Conservation (phyloP, 306 rosid genomes). For the Oemleria cerasiformis region DNA sequence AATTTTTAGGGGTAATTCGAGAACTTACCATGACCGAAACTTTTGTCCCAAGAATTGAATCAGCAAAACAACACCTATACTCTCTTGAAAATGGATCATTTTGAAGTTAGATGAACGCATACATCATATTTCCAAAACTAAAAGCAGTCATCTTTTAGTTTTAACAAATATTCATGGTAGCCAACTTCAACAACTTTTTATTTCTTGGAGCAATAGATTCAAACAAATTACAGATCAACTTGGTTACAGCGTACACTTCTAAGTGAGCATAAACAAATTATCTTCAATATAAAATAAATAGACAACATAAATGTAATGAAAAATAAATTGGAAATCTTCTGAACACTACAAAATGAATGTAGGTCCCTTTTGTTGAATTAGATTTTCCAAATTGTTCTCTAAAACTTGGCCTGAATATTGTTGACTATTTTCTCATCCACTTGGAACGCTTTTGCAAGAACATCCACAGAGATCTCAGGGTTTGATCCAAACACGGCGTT, state of each 20-base stretch:
- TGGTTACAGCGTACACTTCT: neutral
- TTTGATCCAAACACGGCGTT: conserved; percentile 33
- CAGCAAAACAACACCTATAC: too few relatives aligned
- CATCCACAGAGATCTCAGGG: conserved; percentile 14
- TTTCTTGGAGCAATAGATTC: neutral
- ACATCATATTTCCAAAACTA: neutral
- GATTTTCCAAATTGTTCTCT: neutral
- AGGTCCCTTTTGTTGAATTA: neutral
- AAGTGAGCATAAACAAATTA: neutral
- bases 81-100: too few relatives aligned
- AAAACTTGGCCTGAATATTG: conserved; percentile 28
- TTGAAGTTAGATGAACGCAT: too few relatives aligned
- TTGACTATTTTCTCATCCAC: conserved; percentile 15
- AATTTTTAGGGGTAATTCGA: too few relatives aligned
- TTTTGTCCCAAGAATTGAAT: too few relatives aligned
- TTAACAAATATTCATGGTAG: neutral
- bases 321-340: neutral
- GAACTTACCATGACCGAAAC: too few relatives aligned
- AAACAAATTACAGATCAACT: neutral
- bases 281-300: neutral
- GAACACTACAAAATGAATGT: neutral
- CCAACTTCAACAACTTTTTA: neutral
- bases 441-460: conserved; percentile 30
- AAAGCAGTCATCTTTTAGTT: neutral
- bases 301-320: neutral